Evolutionary conservation across 805 yeast genomes (phyloP).

Genomic region (Ogataea paradorogensis): DNA sequence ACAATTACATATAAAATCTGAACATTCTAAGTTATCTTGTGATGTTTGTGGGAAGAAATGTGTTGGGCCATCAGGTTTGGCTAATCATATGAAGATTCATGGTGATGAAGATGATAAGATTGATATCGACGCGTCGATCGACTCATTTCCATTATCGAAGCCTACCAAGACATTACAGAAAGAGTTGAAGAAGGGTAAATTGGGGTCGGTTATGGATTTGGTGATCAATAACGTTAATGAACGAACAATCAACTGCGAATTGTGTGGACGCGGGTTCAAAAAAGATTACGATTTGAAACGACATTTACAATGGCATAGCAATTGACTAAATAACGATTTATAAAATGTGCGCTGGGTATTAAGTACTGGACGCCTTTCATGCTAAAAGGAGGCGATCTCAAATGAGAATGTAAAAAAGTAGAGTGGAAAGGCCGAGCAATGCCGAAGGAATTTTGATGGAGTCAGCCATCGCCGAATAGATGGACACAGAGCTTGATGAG

Average conservation of each 20-base stretch:
- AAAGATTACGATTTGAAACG: constrained; percentile 46
- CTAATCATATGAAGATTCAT: constrained; percentile 73
- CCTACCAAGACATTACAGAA: constrained; percentile 27
- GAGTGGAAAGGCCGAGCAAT: constrained; percentile 7
- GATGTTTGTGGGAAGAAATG: constrained; percentile 64
- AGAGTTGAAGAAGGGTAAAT: constrained; percentile 40
- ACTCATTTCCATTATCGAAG: constrained; percentile 4
- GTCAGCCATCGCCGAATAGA: constrained; percentile 3
- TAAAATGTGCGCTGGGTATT: constrained; percentile 6
- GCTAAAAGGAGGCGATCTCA: neutral
- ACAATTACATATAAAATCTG: constrained; percentile 65
- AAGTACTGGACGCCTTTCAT: neutral
- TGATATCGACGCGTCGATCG: constrained; percentile 1
- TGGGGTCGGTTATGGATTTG: constrained; percentile 38
- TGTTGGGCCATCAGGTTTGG: constrained; percentile 67
- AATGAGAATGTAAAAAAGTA: constrained; percentile 8
- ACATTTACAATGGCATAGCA: constrained; percentile 53
- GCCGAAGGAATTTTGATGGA: constrained; percentile 4
- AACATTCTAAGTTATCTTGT: constrained; percentile 71
- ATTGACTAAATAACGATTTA: neutral
- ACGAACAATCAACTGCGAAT: constrained; percentile 41
- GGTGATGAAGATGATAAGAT: constrained; percentile 35
- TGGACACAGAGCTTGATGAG: neutral
- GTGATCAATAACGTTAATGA: constrained; percentile 37
- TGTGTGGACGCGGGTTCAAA: constrained; percentile 54